Percentiles rank a stretch among this genome's conserved stretches.
These are phyloP conservation scores for Pleoardoris graminearum DNA, from an alignment of 2,329 filamentous ascomycete genomes.

Conservation along the genomic window DNA sequence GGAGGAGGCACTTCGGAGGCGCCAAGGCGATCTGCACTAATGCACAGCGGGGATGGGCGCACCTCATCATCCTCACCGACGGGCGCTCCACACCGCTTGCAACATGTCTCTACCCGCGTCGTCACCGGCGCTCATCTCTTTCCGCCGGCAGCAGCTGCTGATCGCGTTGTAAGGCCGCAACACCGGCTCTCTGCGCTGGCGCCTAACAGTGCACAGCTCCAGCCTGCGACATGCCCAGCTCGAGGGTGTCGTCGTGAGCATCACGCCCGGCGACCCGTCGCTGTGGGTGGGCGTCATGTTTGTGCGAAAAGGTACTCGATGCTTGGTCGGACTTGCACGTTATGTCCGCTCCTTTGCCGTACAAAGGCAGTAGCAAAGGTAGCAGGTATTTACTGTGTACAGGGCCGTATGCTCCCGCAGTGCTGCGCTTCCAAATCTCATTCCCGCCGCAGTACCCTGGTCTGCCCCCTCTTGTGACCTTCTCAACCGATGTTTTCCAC, in stretches of 20 bases:
- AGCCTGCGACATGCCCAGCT: constrained; percentile 82
- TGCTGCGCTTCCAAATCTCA: constrained; percentile 86
- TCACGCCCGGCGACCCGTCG: constrained; percentile 78
- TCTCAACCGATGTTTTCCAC: constrained; percentile 92
- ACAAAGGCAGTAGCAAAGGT: too few species aligned
- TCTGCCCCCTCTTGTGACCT: constrained; percentile 81
- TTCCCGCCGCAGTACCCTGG: constrained; percentile 82
- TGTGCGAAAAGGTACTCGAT: constrained; percentile 73
- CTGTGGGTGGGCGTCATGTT: constrained; percentile 93
- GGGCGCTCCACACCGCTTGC: constrained; percentile 5
- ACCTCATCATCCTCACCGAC: constrained; percentile 1
- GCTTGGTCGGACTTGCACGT: constrained; percentile 8
- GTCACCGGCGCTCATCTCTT: constrained; percentile 44
- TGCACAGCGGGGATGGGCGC: constrained; percentile 3
- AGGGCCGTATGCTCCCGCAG: constrained; percentile 88
- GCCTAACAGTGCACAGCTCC: constrained; percentile 59
- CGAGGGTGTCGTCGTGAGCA: constrained; percentile 81
- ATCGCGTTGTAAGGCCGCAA: constrained; percentile 73
- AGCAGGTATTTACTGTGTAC: constrained; percentile 31
- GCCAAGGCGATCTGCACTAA: constrained; percentile 3
- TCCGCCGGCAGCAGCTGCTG: constrained; percentile 75
- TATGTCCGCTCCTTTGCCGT: too few species aligned
- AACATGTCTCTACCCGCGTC: constrained; percentile 31
- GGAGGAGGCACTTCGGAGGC: too few species aligned
- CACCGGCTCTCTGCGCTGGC: constrained; percentile 15